Conservation (phyloP, 768 basidiomycete species). For the Leccinum imitatum region DNA sequence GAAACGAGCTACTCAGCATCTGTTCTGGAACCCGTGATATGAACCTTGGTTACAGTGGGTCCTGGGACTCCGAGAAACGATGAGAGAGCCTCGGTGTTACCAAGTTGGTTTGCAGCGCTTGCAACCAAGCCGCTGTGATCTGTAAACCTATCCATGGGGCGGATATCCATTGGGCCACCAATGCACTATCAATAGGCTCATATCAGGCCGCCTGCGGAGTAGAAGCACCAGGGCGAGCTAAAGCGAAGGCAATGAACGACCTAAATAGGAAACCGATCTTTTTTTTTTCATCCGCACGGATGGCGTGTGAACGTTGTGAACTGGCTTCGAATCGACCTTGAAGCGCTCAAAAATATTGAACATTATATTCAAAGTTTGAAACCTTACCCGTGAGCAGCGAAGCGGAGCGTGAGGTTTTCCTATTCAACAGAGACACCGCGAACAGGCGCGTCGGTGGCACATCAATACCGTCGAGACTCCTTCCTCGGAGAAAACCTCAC, state of each 20-base stretch:
- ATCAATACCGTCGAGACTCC: neutral
- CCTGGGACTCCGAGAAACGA: neutral
- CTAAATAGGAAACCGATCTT: conserved; percentile 1
- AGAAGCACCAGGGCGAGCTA: neutral
- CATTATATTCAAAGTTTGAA: neutral
- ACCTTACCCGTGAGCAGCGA: neutral
- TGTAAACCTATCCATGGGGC: neutral
- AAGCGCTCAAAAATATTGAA: neutral
- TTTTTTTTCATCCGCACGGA: neutral
- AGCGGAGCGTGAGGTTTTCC: neutral
- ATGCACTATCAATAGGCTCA: too few species aligned
- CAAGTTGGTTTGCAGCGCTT: neutral
- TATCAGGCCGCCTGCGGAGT: neutral
- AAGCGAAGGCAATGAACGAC: neutral
- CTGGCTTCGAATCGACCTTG: neutral
- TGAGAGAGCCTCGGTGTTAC: neutral
- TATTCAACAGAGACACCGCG: neutral
- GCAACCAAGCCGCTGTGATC: neutral
- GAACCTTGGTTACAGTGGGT: neutral
- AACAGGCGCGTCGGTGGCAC: neutral
- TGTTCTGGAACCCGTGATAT: neutral
- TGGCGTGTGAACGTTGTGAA: neutral
- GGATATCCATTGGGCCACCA: neutral
- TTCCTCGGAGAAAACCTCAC: neutral
- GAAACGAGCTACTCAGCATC: neutral